Evolutionary conservation across 768 basidiomycete genomes (phyloP), one percentile per base, ranked within the genome.

Genomic region (Kwoniella bestiolae): DNA sequence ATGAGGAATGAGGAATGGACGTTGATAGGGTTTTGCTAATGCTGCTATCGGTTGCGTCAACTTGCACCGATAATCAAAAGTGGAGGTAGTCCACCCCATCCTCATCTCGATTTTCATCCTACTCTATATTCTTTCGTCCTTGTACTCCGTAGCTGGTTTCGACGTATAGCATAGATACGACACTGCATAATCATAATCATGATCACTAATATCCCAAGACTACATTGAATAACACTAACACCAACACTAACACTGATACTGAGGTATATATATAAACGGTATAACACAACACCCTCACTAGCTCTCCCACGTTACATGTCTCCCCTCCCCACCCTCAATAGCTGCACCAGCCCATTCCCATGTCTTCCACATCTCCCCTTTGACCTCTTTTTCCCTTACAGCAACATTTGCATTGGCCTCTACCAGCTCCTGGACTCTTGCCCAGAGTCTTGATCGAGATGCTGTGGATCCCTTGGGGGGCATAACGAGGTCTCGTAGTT

Each of bases 401-500:
- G 72, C 64, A 16, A 80, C 76, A 67, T 80, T 80, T 14, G 79
- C 75, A 57, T 80, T 80, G 56, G 47, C 58, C 61, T 80, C 76
- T 1, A 80, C 66, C n/a, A 72, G 46, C n/a, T 68, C 67, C 34
- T 70, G 62, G 5, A 80, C 76, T 23, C 55, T 58, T 3, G 58
- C 26, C 79, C 79, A 80, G 0, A 80, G 55, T 18, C 72, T 32
- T 2, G 71, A 68, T 14, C 76, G 69, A 12, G 63, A 67, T 3
- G 67, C 64, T 3, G 71, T 63, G 6, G 72, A 74, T 18, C 74
- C 73, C 8, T 73, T 69, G 11, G 67, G 66, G 2, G 76, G 74
- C 34, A 81, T 67, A 44, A 81, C 76, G 21, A 78, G 52, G 46
- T 82, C 81, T 14, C 81, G 70, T 7, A 82, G 62, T 56, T 82